Evolutionary conservation across 257 asterid species (phyloP).

Genomic region (Fraxinus cuspidata): DNA sequence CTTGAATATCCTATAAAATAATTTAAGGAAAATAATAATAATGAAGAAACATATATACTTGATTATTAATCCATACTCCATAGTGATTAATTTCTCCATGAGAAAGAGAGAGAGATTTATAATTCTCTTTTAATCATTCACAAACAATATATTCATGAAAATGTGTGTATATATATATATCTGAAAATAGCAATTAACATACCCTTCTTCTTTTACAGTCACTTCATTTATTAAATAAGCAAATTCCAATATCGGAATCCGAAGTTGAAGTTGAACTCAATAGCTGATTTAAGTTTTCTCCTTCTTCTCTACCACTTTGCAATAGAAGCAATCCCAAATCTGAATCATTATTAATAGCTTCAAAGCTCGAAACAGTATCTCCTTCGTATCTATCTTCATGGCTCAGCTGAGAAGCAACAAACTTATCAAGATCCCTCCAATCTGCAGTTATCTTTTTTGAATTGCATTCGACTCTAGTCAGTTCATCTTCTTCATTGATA

Average conservation of each 20-base stretch:
- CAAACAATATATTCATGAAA: neutral
- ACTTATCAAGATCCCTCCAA: constrained; percentile 75
- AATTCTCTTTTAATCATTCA: constrained; percentile 4
- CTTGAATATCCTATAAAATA: neutral
- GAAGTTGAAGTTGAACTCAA: constrained; percentile 43
- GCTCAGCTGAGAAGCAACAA: constrained; percentile 76
- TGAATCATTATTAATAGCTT: constrained; percentile 22
- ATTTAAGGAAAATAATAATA: neutral
- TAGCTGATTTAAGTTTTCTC: constrained; percentile 39
- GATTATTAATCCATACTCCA: neutral
- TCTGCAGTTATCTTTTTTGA: constrained; percentile 48
- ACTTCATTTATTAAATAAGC: constrained; percentile 51
- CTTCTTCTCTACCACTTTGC: constrained; percentile 50
- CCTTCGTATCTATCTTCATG: constrained; percentile 40
- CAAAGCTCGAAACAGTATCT: constrained; percentile 28
- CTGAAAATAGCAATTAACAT: neutral
- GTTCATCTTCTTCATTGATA: constrained; percentile 20
- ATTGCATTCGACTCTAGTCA: neutral
- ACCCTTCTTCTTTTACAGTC: neutral
- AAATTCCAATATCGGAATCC: constrained; percentile 59
- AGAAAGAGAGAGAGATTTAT: neutral
- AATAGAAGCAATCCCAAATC: constrained; percentile 49
- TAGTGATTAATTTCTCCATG: neutral
- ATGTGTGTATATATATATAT: constrained; percentile 12
- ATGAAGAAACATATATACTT: neutral